Evolutionary conservation across 495 filamentous ascomycete species (phyloP).

Genomic region (Pyrenula aspistea): DNA sequence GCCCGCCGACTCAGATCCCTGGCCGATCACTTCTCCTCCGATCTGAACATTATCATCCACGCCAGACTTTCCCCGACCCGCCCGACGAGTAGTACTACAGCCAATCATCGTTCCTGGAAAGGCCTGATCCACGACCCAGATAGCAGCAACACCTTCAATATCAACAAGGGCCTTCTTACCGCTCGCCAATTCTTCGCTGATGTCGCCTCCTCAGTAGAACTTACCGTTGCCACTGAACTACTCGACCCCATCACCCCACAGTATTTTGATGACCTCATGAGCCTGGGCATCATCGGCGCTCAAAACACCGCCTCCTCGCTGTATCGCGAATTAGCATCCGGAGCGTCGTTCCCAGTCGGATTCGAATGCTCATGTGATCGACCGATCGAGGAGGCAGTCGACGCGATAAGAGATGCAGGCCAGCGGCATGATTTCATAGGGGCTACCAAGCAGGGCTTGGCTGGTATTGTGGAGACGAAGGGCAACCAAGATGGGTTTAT

Average conservation of each 20-base stretch:
- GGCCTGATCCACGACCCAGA: conserved; percentile 97
- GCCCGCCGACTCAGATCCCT: too few species aligned
- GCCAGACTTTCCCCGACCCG: too few species aligned
- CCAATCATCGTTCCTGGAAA: too few species aligned
- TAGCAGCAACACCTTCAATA: conserved; percentile 96
- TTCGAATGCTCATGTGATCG: conserved; percentile 99
- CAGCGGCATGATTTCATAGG: conserved; percentile 96
- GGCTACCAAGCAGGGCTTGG: conserved; percentile 92
- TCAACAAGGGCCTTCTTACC: conserved; percentile 87
- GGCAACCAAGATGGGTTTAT: conserved; percentile 98
- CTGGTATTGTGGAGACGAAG: conserved; percentile 86
- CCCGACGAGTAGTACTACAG: too few species aligned
- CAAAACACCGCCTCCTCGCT: conserved; percentile 91
- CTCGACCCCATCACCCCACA: conserved; percentile 96
- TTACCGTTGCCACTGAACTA: conserved; percentile 95
- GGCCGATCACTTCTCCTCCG: too few species aligned
- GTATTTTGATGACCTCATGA: conserved; percentile 88
- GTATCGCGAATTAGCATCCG: conserved; percentile 86
- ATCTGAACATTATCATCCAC: too few species aligned
- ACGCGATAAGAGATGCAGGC: conserved; percentile 87
- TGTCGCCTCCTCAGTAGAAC: too few species aligned
- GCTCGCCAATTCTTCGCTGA: conserved; percentile 86
- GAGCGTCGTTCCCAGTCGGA: conserved; percentile 89
- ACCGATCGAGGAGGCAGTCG: conserved; percentile 75
- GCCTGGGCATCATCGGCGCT: conserved; percentile 84